Evolutionary conservation across 352 stramenopile genomes (phyloP), one percentile per base, ranked within the genome.

Genomic region (Salisapilia sapeloensis): DNA sequence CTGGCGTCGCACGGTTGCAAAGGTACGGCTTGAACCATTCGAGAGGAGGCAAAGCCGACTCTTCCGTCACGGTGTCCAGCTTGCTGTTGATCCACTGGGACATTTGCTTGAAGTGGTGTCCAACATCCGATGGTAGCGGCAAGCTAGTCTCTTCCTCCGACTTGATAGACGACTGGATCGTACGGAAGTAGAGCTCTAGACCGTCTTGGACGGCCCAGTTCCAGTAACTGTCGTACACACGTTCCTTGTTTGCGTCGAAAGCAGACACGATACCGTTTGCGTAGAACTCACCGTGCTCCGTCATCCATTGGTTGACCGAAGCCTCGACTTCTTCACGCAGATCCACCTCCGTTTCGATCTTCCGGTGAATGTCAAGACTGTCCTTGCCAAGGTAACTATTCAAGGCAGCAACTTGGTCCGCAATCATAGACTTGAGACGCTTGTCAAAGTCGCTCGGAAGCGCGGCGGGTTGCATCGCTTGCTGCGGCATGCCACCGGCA

Each of bases 191-290:
- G 22, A 80, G 33, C 42, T 81, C 64, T 31, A 81, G 47, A 15
- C 52, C 48, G 38, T 82, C 67, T 44, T 83, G 67, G 13, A 79
- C 39, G 14, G 56, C 66, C 71, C 67, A 86, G 56, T 84, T 84
- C 67, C 71, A 86, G 46, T 65, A 81, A 38, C 64, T 82, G 44
- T 82, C 64, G 43, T 82, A 86, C 35, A 61, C 50, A 15, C 67
- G 61, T 29, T 82, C 63, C 53, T 81, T 83, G 22, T 65, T 65
- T 13, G 53, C 43, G 24, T 86, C 69, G 23, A 84, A 84, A 48
- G 70, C 57, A 14, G 59, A 34, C 31, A 42, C 29, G 37, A 86
- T 72, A 13, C 62, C 57, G 41, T 50, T 39, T 11, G 48, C 49
- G 37, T 80, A 84, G 10, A 50, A 44, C 35, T 74, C 65, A 11